Evolutionary conservation across 129 eudicot genomes (phyloP).

Genomic region (Flaveria robusta): DNA sequence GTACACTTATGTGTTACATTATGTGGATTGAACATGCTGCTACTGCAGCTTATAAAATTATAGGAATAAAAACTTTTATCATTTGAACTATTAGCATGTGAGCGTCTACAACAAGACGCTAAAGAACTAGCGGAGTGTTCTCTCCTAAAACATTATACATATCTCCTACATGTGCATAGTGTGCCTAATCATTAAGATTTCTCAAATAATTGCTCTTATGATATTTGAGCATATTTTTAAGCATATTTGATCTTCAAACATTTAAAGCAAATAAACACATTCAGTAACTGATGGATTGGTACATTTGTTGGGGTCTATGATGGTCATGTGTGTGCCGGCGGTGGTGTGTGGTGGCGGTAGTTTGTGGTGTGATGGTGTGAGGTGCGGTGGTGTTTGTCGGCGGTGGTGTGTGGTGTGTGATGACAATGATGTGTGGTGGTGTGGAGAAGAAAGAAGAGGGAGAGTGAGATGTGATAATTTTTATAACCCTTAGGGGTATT

Average conservation of each 20-base stretch:
- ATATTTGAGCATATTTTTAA: not conserved
- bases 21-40: not conserved
- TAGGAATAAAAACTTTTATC: not conserved
- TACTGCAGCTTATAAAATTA: slow-evolving; percentile 10
- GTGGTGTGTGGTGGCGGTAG: too few species aligned
- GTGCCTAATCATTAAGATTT: not conserved
- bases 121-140: not conserved
- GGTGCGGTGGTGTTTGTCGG: too few species aligned
- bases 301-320: too few species aligned
- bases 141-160: not conserved
- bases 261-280: not conserved
- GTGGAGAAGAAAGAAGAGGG: too few species aligned
- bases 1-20: not conserved
- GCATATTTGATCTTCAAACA: not conserved
- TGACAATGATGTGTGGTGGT: too few species aligned
- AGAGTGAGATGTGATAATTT: too few species aligned
- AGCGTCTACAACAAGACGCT: not conserved
- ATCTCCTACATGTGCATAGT: not conserved
- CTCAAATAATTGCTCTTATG: too few species aligned
- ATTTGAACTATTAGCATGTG: not conserved
- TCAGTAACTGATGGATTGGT: too few species aligned
- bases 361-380: too few species aligned
- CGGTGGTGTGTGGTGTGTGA: too few species aligned
- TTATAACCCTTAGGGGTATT: too few species aligned
- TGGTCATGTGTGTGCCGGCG: too few species aligned